Percentiles rank a stretch among this genome's conserved stretches.
These are phyloP conservation scores for Trichoderma asperelloides DNA, from an alignment of 495 filamentous ascomycete genomes.

Conservation along the genomic window DNA sequence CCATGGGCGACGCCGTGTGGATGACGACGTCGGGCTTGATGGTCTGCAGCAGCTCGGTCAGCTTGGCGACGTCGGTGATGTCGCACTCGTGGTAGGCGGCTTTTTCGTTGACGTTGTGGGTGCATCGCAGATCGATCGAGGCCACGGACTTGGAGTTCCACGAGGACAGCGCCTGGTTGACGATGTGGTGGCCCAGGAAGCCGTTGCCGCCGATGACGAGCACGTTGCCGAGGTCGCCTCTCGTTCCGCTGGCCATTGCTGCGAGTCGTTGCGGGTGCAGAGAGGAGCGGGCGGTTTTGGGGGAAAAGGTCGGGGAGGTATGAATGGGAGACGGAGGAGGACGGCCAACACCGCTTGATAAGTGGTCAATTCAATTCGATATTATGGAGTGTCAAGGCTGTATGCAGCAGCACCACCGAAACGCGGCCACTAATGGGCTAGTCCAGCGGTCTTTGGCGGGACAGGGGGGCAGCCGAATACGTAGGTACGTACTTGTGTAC, in stretches of 20 bases:
- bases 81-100: slow-evolving; percentile 73
- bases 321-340: neutral
- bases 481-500: no score
- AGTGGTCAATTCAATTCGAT: no score
- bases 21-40: slow-evolving; percentile 83
- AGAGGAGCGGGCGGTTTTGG: neutral
- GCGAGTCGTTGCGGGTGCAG: neutral
- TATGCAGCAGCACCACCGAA: neutral
- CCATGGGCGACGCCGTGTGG: slow-evolving; percentile 79
- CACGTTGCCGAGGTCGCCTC: slow-evolving; percentile 43
- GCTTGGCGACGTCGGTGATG: slow-evolving; percentile 62
- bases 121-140: slow-evolving; percentile 79
- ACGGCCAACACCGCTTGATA: neutral
- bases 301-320: neutral
- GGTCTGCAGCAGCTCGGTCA: slow-evolving; percentile 57
- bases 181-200: slow-evolving; percentile 64
- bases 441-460: neutral
- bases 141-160: slow-evolving; percentile 53
- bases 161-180: slow-evolving; percentile 46
- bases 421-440: neutral
- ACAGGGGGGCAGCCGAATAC: no score
- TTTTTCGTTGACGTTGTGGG: slow-evolving; percentile 62
- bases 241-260: slow-evolving; percentile 28
- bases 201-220: slow-evolving; percentile 63
- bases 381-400: no score